Evolutionary conservation across 78 protist genomes (phyloP), one percentile per base, ranked within the genome.

Genomic region (Cavenderia fasciculata): DNA sequence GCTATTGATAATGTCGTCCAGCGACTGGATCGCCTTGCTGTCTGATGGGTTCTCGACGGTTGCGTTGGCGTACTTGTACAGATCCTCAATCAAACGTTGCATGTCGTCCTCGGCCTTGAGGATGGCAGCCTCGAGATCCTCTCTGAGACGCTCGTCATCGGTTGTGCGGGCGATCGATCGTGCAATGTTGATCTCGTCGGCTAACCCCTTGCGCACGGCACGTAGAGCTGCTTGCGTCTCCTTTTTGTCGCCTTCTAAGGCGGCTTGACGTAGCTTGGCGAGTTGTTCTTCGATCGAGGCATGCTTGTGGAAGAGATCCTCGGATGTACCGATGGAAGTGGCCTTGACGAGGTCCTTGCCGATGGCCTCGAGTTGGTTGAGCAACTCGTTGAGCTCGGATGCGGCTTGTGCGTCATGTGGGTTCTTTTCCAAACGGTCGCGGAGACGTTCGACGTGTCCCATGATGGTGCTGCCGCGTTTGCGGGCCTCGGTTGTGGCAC

Each of bases 51-150:
- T 78, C 19, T 56, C 51, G 10, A 82, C 66, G 1, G 78, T 63
- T 14, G 12, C 49, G 18, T 65, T 38, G 8, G 90, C 47, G 12
- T 40, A 40, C 0, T 31, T 56, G 49, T 68, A 82, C 1, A 82
- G 59, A 56, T 82, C 74, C 44, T 65, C 61, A 12, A 82, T 68
- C 47, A 82, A 23, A 5, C 25, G 31, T 12, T 65, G 40, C 14
- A 82, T 23, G 0, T 65, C 27, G 14, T 82, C 65, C 14, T 82
- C 90, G 0, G 78, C 90, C 25, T 82, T 68, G 36, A 82, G 52
- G 25, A 82, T 82, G 31, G 78, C 90, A 21, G 90, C 76, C 33
- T 82, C 70, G 18, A 82, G 18, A 1, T 76, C 90, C 11, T 82
- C 78, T 38, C 49, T 29, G 38, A 68, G 25, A 1, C 52, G 70